Evolutionary conservation across 768 basidiomycete genomes (phyloP).

Genomic region (Kwoniella dendrophila): DNA sequence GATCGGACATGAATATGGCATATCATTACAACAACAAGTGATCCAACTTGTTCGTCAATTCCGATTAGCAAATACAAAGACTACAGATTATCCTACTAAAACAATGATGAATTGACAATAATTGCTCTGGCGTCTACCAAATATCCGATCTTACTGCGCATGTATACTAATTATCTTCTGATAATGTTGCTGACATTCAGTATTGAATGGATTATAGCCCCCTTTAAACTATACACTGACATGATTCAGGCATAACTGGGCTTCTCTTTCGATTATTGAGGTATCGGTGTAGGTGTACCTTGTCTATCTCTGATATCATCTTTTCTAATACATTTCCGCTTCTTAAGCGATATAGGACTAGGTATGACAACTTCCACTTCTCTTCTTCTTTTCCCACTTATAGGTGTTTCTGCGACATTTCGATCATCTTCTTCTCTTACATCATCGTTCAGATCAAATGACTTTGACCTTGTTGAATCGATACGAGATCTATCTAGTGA

Average conservation of each 20-base stretch:
- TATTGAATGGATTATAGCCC: no score
- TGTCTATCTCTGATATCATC: neutral
- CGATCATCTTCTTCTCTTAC: neutral
- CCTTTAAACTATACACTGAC: no score
- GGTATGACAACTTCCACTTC: slow-evolving; percentile 5
- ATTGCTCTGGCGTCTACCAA: no score
- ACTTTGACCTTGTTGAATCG: neutral
- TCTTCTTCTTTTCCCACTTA: neutral
- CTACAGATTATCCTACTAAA: no score
- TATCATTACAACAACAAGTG: no score
- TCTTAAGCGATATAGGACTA: slow-evolving; percentile 1
- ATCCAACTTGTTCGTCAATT: no score
- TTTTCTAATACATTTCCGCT: slow-evolving; percentile 6
- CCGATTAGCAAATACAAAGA: no score
- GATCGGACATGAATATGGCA: no score
- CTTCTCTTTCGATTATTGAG: neutral
- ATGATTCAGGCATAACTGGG: neutral
- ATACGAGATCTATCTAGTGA: slow-evolving; percentile 3
- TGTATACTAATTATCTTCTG: no score
- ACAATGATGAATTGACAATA: no score
- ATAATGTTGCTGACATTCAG: no score
- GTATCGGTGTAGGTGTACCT: neutral
- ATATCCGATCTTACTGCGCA: no score
- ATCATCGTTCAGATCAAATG: neutral
- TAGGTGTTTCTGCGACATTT: neutral